Conservation (phyloP, 352 stramenopile genomes). For the Aphanomyces stellatus region DNA sequence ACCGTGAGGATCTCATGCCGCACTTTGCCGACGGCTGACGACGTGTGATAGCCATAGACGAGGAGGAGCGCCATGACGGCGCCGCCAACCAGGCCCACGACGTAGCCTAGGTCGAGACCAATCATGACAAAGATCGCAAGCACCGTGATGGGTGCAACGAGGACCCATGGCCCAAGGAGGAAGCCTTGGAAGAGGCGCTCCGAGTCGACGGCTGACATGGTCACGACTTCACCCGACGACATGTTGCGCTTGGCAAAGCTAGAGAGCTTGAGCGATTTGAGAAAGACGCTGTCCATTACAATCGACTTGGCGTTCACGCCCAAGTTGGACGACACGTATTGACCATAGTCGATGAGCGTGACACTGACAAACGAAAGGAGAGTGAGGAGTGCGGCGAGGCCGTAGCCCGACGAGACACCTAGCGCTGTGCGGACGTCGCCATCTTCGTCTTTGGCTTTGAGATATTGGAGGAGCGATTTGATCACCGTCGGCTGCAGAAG, state of each 20-base stretch:
- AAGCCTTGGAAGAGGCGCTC: constrained; percentile 49
- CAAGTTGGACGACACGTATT: constrained; percentile 37
- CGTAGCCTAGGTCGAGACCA: constrained; percentile 29
- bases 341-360: constrained; percentile 37
- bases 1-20: constrained; percentile 35
- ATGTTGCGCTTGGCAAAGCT: constrained; percentile 37
- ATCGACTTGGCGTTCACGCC: constrained; percentile 47
- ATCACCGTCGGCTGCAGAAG: constrained; percentile 46
- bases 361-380: constrained; percentile 32
- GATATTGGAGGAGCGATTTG: constrained; percentile 40
- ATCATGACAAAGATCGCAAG: constrained; percentile 36
- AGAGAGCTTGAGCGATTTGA: constrained; percentile 42
- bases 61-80: not conserved
- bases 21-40: constrained; percentile 1
- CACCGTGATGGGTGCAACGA: constrained; percentile 40
- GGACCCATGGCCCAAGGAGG: constrained; percentile 32
- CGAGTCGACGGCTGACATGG: constrained; percentile 40
- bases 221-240: constrained; percentile 48
- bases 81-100: constrained; percentile 13
- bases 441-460: constrained; percentile 23
- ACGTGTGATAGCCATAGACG: not conserved
- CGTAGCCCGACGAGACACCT: constrained; percentile 41
- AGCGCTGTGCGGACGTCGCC: constrained; percentile 30
- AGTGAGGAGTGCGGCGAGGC: constrained; percentile 32
- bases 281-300: constrained; percentile 51